Percentiles rank a stretch among this genome's conserved stretches.
phyloP scores from a whole-genome alignment of 75 land plant genomes.

The Cryptomeria japonica region DNA sequence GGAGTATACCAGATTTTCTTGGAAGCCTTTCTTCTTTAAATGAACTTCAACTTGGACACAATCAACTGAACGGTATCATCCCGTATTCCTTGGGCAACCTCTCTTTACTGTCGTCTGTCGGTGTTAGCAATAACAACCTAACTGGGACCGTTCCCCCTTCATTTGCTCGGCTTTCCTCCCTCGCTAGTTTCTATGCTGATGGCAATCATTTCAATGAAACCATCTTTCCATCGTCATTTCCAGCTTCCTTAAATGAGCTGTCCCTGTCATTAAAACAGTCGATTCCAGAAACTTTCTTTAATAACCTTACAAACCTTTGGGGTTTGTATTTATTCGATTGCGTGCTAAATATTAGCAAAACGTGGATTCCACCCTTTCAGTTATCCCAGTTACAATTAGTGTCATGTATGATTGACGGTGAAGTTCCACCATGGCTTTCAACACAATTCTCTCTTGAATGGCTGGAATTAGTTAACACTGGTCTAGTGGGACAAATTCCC shows the following conservation, averaged over 20 bases:
- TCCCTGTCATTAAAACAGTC: not conserved
- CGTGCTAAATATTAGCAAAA: not conserved
- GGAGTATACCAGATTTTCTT: constrained; percentile 14
- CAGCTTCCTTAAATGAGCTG: not conserved
- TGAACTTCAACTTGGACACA: not conserved
- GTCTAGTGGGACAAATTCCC: constrained; percentile 21
- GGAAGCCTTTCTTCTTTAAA: not conserved
- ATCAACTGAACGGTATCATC: not conserved
- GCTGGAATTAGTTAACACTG: constrained; percentile 15
- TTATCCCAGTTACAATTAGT: too few relatives aligned
- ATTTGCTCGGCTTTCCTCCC: not conserved
- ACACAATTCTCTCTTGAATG: not conserved
- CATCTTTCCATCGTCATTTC: not conserved
- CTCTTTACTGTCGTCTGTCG: not conserved
- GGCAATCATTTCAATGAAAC: not conserved
- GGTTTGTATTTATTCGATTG: not conserved
- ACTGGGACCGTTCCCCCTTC: not conserved
- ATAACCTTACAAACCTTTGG: not conserved
- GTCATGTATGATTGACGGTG: not conserved
- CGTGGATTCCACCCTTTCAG: not conserved
- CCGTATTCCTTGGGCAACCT: not conserved
- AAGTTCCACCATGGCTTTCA: not conserved
- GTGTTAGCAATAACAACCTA: too few relatives aligned
- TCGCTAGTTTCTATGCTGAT: not conserved
- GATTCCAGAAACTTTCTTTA: too few relatives aligned